These are phyloP conservation scores for Podaxis sp. DNA, from an alignment of 768 basidiomycete genomes.

Conservation along the genomic window DNA sequence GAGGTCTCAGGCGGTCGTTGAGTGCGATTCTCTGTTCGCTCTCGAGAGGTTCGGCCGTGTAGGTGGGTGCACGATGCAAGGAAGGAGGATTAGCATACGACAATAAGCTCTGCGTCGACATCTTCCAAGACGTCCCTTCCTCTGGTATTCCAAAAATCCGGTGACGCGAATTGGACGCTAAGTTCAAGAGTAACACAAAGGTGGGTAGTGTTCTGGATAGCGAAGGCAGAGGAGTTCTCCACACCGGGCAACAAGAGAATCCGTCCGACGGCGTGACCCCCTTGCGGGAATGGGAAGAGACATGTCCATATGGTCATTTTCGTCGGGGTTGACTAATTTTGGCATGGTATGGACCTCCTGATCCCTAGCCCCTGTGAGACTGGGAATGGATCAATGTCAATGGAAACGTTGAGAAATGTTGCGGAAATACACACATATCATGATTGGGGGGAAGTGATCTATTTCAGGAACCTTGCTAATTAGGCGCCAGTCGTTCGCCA, in stretches of 20 bases:
- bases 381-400: not conserved
- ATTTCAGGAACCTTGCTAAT: too few species aligned
- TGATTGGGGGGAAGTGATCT: too few species aligned
- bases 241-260: too few species aligned
- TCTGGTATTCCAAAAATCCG: not conserved
- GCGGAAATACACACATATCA: too few species aligned
- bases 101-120: slow-evolving; percentile 55
- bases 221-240: not conserved
- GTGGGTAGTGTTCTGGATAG: not conserved
- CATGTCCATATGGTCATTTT: slow-evolving; percentile 1
- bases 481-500: too few species aligned
- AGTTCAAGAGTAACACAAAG: not conserved
- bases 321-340: not conserved
- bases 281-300: not conserved
- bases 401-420: too few species aligned
- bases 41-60: slow-evolving; percentile 49
- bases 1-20: slow-evolving; percentile 30
- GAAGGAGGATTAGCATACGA: slow-evolving; percentile 38
- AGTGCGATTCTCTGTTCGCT: slow-evolving; percentile 52
- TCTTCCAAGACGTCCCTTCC: slow-evolving; percentile 16
- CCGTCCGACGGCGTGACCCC: not conserved
- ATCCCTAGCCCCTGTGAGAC: not conserved
- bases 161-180: not conserved
- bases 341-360: not conserved
- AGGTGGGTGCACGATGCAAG: slow-evolving; percentile 37